A percentile compares a stretch with the other conserved stretches of the same genome.
phyloP scores from a whole-genome alignment of 2,329 filamentous ascomycete species.

The Fusarium lateritium region DNA sequence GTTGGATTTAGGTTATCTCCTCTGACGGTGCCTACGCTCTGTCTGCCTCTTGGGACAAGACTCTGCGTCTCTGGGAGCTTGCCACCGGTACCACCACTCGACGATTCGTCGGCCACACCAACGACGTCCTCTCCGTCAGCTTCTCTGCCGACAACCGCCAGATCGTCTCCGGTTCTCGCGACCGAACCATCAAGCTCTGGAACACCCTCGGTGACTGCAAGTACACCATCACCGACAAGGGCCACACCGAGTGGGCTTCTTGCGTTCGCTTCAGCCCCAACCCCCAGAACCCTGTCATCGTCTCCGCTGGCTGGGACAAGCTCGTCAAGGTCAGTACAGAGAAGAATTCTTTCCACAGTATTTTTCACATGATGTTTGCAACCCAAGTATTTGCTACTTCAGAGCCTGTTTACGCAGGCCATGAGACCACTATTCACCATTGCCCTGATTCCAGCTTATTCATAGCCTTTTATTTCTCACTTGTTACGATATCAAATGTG shows the following conservation, averaged over 20 bases:
- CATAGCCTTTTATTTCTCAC: conserved; percentile 10
- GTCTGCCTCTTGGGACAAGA: conserved; percentile 99
- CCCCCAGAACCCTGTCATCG: conserved; percentile 99
- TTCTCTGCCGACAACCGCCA: conserved; percentile 99
- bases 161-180: conserved; percentile 98
- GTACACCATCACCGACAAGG: conserved; percentile 99
- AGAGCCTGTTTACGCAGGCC: conserved; percentile 85
- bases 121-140: conserved; percentile 99
- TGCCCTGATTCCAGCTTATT: conserved; percentile 76
- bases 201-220: conserved; percentile 99
- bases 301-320: conserved; percentile 99
- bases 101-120: conserved; percentile 98
- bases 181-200: conserved; percentile 99
- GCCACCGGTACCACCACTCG: conserved; percentile 97
- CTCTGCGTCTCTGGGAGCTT: conserved; percentile 99
- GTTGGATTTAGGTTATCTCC: conserved; percentile 85
- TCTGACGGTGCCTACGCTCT: conserved; percentile 99
- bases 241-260: conserved; percentile 99
- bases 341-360: background rate
- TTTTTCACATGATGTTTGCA: conserved; percentile 88
- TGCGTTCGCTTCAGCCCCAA: conserved; percentile 99
- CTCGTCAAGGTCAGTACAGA: conserved; percentile 92
- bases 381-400: conserved; percentile 99
- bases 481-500: background rate
- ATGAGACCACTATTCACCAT: conserved; percentile 97